phyloP scores from a whole-genome alignment of 345 rosid genomes.

The Syzygium aromaticum region DNA sequence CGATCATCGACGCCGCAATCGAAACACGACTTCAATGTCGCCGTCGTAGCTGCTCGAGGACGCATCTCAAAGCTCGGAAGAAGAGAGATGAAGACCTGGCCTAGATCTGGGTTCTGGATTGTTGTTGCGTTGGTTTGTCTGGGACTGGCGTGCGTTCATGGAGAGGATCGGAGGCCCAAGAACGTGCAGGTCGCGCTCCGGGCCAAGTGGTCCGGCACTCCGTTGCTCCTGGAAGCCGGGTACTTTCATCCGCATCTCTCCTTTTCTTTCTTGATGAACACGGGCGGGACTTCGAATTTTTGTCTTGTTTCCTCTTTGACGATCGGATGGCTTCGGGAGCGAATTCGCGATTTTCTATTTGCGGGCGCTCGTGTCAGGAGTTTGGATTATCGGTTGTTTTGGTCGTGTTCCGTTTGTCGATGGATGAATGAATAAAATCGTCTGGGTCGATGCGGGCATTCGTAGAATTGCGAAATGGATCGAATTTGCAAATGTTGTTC shows the following conservation, averaged over 20 bases:
- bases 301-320: background rate
- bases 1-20: background rate
- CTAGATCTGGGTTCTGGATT: conserved; percentile 43
- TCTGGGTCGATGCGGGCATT: background rate
- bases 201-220: conserved; percentile 95
- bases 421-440: background rate
- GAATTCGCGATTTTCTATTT: background rate
- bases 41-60: background rate
- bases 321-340: background rate
- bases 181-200: conserved; percentile 83
- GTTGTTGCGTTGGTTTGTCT: conserved; percentile 25
- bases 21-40: background rate
- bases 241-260: conserved; percentile 9
- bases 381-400: background rate
- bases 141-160: conserved; percentile 28
- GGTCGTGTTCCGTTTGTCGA: background rate
- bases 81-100: conserved; percentile 22
- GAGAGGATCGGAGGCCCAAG: conserved; percentile 61
- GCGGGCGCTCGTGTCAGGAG: background rate
- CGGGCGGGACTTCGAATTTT: background rate
- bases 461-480: background rate
- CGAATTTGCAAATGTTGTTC: background rate
- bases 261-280: background rate
- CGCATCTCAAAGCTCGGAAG: background rate
- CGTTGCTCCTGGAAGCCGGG: conserved; percentile 95